Base-by-base conservation (phyloP, 495 filamentous ascomycete genomes). In the Penicillium odoratum region DNA sequence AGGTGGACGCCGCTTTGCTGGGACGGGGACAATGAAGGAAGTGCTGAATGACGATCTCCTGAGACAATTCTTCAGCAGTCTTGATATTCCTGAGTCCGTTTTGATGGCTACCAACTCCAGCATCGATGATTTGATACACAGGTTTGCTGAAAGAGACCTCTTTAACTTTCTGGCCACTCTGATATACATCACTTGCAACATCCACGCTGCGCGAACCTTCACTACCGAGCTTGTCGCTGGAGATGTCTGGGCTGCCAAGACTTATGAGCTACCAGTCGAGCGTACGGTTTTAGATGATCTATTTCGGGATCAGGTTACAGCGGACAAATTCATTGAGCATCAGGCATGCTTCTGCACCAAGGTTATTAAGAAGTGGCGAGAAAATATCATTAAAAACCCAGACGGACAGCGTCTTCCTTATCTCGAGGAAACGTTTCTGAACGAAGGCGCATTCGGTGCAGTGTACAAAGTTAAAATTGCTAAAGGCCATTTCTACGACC, bases 341-440 rank as follows among this genome's bases (percentile, higher is more conserved):
- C 72, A 75, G 40, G 56, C 70, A 5, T 72, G 67, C 18, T 75
- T 75, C 52, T 70, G 71, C 49, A 59, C 69, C 11, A 60, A 73
- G 26, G 57, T 69, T 3, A 66, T 77, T 29, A 49, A 53, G 7
- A 66, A 67, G 38, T 53, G 69, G 7, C 58, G 64, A 46, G 61
- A 70, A 53, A 59, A 66, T 36, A 50, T 49, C 18, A 46, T 61
- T 51, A 8, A 51, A 57, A 46, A 57, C 50, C 62, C 54, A 13
- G 44, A 58, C 42, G 56, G 53, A n/a, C 67, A 64, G 55, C 59
- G 67, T 21, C 67, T 75, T 7, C 72, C 72, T 30, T 75, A 73
- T 43, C 15, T 72, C 30, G 63, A 68, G 9, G 58, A 70, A 28
- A 29, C 65, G n/a, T 34, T 48, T 11, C 38, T 67, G 0, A 63